Base-by-base conservation (phyloP, 192 early-diverging fungal genomes). In the Rhizophagus clarus region DNA sequence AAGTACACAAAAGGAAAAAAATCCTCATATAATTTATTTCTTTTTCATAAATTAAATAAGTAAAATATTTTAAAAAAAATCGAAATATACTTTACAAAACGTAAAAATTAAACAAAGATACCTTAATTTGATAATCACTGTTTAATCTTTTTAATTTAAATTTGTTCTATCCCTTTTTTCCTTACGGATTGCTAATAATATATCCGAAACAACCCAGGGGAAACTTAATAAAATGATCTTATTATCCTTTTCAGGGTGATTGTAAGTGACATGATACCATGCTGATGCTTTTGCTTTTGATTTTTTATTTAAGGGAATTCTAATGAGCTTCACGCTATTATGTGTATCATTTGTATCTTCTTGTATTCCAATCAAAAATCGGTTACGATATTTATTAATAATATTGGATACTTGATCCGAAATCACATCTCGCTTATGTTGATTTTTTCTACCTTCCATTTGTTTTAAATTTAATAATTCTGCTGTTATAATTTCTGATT, bases 231-330 rank as follows among this genome's bases (percentile, higher is more conserved):
- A 47, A 28, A 1, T 49, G 4, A 5, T 45, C 7, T 45, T 42
- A 42, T 68, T 9, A 24, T 17, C 34, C 1, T 31, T 2, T 28
- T 62, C 74, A n/a, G 15, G 29, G 40, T 24, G 15, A 11, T 77
- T 9, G 34, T 77, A 77, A 2, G 76, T 77, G 3, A 67, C 63
- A 11, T 29, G 28, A 67, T 77, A 77, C 63, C 76, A 77, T 12
- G 76, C 76, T 12, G 76, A 77, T 4, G 76, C 76, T 49, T 67
- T 64, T 10, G 76, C 76, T 49, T 77, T 77, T 8, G 76, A 37
- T 51, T 77, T 61, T 9, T 77, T 4, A 10, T 22, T 77, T 22
- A 77, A 17, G 8, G 61, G 61, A 28, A 77, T 67, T 17, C 14
- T 49, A 74, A 74, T 32, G 15, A 24, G 28, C 6, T 3, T 24